phyloP scores from a whole-genome alignment of 768 basidiomycete genomes.

The Boletus reticuloceps region DNA sequence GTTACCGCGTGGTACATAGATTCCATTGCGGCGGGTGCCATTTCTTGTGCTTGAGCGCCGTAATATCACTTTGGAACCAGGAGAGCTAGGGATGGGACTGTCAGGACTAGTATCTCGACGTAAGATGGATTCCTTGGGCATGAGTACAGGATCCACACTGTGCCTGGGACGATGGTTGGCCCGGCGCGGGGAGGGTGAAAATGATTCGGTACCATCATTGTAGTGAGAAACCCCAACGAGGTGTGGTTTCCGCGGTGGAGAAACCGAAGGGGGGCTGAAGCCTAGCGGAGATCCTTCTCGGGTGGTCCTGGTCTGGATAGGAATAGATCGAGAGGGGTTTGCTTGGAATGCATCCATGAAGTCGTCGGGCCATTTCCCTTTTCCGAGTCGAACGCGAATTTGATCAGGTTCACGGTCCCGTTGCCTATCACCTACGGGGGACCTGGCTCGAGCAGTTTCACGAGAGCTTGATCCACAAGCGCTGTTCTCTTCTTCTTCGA shows the following conservation, averaged over 20 bases:
- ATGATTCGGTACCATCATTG: constrained; percentile 46
- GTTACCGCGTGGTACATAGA: constrained; percentile 42
- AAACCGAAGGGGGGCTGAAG: constrained; percentile 39
- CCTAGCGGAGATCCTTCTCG: constrained; percentile 19
- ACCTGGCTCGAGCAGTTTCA: constrained; percentile 25
- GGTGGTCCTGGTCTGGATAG: constrained; percentile 21
- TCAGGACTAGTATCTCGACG: constrained; percentile 62
- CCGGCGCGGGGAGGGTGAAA: constrained; percentile 40
- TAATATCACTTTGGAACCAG: constrained; percentile 45
- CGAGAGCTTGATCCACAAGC: constrained; percentile 49
- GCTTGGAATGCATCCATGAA: constrained; percentile 60
- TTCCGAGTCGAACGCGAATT: constrained; percentile 55
- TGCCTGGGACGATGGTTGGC: constrained; percentile 65
- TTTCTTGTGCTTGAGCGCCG: constrained; percentile 59
- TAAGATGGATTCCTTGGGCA: constrained; percentile 48
- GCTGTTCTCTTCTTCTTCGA: constrained; percentile 62
- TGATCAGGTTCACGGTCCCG: constrained; percentile 29
- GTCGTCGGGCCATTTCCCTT: constrained; percentile 84
- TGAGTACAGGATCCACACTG: constrained; percentile 53
- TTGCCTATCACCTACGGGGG: constrained; percentile 19
- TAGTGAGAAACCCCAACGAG: constrained; percentile 44
- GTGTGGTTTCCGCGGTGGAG: constrained; percentile 56
- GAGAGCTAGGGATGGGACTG: constrained; percentile 33
- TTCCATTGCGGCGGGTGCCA: constrained; percentile 44
- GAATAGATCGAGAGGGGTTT: constrained; percentile 29